Base-by-base conservation (phyloP, 2,329 filamentous ascomycete species). In the Akanthomyces lecanii region DNA sequence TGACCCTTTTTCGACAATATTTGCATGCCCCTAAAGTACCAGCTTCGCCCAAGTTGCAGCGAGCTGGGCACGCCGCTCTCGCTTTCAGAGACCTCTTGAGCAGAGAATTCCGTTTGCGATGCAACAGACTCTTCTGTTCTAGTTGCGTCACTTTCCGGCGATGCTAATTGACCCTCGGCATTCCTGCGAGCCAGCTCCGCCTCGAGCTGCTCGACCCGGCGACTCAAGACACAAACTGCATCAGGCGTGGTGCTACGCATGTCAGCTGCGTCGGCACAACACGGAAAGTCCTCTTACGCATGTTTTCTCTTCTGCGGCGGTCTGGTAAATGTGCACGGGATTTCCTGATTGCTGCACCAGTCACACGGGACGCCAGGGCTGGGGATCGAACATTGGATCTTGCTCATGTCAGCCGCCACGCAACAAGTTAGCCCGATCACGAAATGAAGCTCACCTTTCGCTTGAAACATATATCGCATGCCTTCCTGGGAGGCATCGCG, bases 11-110 rank as follows among this genome's bases (percentile, higher is more conserved):
- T 30, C 5, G 65, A 66, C 23, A 66, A 25, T 14, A 66, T 62
- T n/a, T 60, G 56, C 28, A 66, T 55, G 25, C 65, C 65, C 36
- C 65, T 62, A 42, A 62, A 65, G 54, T 65, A 65, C 65, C 65
- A 66, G 18, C 62, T 65, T n/a, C 11, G 25, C 11, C 55, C 55
- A 2, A 54, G 33, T 18, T 54, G 48, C 40, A n/a, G 48, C 14
- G 47, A 18, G 21, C 16, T 14, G 33, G 2, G 25, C 12, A 18
- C 8, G 25, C 38, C 10, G 4, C 25, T 21, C 21, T 21, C 21
- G 25, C 38, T 18, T 21, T 42, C 16, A n/a, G 38, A 25, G 25
- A n/a, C 30, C 6, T 48, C 4, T 23, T 36, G 25, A 1, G 2
- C 8, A 6, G 50, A 23, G 6, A 11, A 28, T 18, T 61, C 21